Evolutionary conservation across 164 flowering plant genomes (phyloP), one percentile per base, ranked within the genome.

Genomic region (Dillenia turbinata): DNA sequence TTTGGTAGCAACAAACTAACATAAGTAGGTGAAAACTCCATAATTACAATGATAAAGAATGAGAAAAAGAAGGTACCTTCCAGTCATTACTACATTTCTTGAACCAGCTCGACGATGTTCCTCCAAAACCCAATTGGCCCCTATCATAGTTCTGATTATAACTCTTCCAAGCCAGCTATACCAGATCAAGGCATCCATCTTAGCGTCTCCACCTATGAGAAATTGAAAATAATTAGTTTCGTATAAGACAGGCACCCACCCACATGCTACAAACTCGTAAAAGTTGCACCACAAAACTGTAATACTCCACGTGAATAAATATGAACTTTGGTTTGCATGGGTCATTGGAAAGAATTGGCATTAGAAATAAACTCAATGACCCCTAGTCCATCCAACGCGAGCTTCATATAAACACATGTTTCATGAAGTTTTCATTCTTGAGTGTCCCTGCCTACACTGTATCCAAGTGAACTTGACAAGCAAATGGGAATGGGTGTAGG

Each of bases 151-250:
- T 54, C 98, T 97, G 58, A 89, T 90, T 53, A 94, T 84, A 66
- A 94, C 63, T 24, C 98, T 97, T 59, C 98, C 97, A 73, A 94
- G 92, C 98, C 98, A 94, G 69, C 98, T 94, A 77, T 87, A 90
- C 98, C 97, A 90, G 65, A 91, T 83, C 79, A 94, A 71, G 3
- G 75, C 63, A 71, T 85, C 71, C 97, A 94, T 77, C 71, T 86
- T 91, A 57, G 76, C 77, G 69, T 93, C 91, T 60, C 97, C 98
- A 69, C 98, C 97, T 90, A 80, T 47, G 26, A 60, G 57, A 76
- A 61, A 57, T 22, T 8, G 44, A 57, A 26, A 67, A 3, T 33
- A 64, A 48, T 47, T 12, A 55, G 9, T 52, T 52, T 24, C 14
- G 22, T 9, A 10, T 2, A 52, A 1, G 9, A 9, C 55, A 52